Percentiles rank a stretch among this genome's conserved stretches.
Evolutionary conservation across 305 asterid genomes (phyloP).

Genomic region (Fraxinus angustifolia): DNA sequence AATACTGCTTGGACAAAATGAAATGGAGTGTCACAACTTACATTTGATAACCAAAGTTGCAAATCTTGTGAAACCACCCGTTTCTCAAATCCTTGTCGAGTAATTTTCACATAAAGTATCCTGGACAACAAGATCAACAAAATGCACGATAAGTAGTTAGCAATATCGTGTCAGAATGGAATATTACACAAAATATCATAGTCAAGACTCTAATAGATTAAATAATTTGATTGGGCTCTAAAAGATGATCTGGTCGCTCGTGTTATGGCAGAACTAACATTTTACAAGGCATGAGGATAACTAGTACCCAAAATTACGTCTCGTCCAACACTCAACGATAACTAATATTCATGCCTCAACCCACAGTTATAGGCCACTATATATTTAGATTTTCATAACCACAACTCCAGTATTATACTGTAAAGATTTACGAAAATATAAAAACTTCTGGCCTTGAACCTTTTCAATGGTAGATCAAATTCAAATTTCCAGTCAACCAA

Average conservation of each 20-base stretch:
- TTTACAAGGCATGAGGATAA: not conserved
- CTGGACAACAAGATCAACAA: conserved; percentile 32
- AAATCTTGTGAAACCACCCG: conserved; percentile 93
- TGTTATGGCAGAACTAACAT: not conserved
- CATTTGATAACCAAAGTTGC: conserved; percentile 98
- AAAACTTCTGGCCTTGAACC: not conserved
- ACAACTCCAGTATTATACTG: not conserved
- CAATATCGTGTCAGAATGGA: not conserved
- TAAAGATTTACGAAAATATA: not conserved
- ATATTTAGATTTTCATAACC: not conserved
- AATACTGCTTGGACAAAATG: not conserved
- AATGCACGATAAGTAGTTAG: not conserved
- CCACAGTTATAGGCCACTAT: not conserved
- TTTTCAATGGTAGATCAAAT: not conserved
- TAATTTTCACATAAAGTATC: conserved; percentile 54
- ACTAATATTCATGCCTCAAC: not conserved
- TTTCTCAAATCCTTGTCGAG: conserved; percentile 88
- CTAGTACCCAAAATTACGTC: not conserved
- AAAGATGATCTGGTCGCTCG: not conserved
- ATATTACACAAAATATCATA: not conserved
- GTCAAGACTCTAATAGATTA: not conserved
- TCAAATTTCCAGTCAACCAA: not conserved
- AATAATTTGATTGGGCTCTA: not conserved
- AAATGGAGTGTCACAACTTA: conserved; percentile 28
- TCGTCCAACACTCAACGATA: not conserved